Evolutionary conservation across 2,329 filamentous ascomycete genomes (phyloP), one percentile per base, ranked within the genome.

Genomic region (Stachybotrys elegans): DNA sequence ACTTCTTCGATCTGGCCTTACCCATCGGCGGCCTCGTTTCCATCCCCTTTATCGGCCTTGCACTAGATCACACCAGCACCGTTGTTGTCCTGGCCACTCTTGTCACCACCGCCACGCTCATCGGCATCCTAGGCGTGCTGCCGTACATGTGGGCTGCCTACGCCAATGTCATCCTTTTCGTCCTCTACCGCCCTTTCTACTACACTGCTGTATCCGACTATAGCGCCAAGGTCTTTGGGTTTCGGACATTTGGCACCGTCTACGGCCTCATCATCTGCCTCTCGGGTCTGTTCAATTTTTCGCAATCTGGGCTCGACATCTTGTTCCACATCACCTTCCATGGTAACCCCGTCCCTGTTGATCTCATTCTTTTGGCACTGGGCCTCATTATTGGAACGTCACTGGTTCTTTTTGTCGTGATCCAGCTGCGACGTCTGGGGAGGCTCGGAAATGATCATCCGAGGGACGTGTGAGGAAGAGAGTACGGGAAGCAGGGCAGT

Each of bases 171-270:
- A 68, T 74, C 37, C 75, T 95, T 9, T 95, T 95, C 58, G 87
- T 93, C 11, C 65, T 95, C 19, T 91, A 93, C 57, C 80, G 90
- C 0, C 90, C 91, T 0, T 82, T 95, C 22, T 96, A 95, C 67
- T 95, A 95, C 68, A 94, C 89, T 1, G 82, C 88, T 7, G 87
- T 95, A 46, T 92, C 85, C 46, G 90, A 95, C 67, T 95, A 94
- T 63, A 79, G 81, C 17, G 89, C 88, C 48, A 95, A 95, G 67
- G 89, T 95, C 27, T 95, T 95, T 61, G 90, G 90, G 14, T 95
- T 95, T 67, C 77, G 83, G 48, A 95, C 89, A 0, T 95, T 95
- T 54, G 91, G 90, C 37, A 95, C 88, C 45, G 89, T 96, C n/a
- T 95, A 95, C 64, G 90, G 90, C 11, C 75, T 91, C 17, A 86